Evolutionary conservation across 2,329 filamentous ascomycete genomes (phyloP).

Genomic region (Blastomyces gilchristii): DNA sequence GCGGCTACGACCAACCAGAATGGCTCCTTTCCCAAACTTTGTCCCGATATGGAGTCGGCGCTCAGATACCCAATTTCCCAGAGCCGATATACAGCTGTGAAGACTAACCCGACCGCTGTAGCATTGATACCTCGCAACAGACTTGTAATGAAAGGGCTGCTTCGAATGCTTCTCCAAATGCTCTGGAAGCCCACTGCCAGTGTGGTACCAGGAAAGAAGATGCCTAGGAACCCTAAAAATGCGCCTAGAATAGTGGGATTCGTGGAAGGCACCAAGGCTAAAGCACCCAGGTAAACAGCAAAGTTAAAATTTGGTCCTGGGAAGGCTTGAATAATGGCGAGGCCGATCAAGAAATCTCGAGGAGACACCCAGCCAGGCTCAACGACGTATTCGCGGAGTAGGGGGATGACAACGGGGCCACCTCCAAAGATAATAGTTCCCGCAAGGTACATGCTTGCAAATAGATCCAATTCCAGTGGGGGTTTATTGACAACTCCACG

Average conservation of each 20-base stretch:
- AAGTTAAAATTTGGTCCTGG: conserved; percentile 48
- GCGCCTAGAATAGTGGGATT: conserved; percentile 38
- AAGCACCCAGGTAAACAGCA: conserved; percentile 47
- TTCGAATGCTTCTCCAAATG: conserved; percentile 45
- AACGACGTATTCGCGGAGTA: conserved; percentile 52
- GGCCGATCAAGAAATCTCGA: conserved; percentile 61
- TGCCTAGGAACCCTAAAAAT: conserved; percentile 40
- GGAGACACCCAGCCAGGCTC: conserved; percentile 59
- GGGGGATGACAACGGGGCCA: conserved; percentile 55
- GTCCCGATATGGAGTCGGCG: conserved; percentile 39
- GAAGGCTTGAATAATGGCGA: conserved; percentile 61
- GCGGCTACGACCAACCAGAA: conserved; percentile 56
- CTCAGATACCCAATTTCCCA: conserved; percentile 54
- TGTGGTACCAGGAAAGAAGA: conserved; percentile 31
- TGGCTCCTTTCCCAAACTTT: conserved; percentile 47
- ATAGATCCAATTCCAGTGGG: conserved; percentile 49
- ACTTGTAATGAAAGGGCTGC: conserved; percentile 39
- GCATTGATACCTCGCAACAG: conserved; percentile 49
- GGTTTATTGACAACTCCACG: conserved; percentile 30
- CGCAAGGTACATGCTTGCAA: conserved; percentile 63
- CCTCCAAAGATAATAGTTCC: conserved; percentile 60
- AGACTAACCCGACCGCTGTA: conserved; percentile 51
- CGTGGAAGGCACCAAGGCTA: conserved; percentile 33
- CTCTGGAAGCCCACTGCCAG: conserved; percentile 35
- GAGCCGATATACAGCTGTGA: conserved; percentile 53